These are phyloP conservation scores for Lophiostoma macrostomum DNA, from an alignment of 495 filamentous ascomycete species.

Conservation along the genomic window DNA sequence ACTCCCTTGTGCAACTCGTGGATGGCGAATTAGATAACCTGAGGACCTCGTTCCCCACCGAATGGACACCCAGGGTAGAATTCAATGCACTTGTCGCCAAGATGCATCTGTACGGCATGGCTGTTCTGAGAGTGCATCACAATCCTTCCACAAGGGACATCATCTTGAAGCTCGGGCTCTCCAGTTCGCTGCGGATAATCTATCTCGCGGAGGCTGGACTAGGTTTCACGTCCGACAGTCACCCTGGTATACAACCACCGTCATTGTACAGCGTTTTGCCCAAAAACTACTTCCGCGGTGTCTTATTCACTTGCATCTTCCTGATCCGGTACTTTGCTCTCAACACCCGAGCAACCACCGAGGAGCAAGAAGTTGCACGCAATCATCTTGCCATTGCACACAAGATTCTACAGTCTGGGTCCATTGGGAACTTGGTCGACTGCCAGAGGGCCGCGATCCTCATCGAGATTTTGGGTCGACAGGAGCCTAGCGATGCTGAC, in stretches of 20 bases:
- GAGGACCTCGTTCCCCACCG: not conserved
- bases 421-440: constrained; percentile 1
- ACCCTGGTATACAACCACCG: not conserved
- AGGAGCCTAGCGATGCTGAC: constrained; percentile 7
- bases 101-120: constrained; percentile 19
- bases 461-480: constrained; percentile 8
- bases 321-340: constrained; percentile 22
- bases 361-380: constrained; percentile 16
- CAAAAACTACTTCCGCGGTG: constrained; percentile 10
- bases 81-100: constrained; percentile 9
- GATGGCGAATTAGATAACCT: constrained; percentile 10
- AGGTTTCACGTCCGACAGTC: not conserved
- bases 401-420: not conserved
- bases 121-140: constrained; percentile 5
- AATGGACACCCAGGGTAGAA: constrained; percentile 9
- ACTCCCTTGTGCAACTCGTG: constrained; percentile 12
- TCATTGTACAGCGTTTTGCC: constrained; percentile 4
- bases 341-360: constrained; percentile 3
- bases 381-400: constrained; percentile 16
- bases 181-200: constrained; percentile 5
- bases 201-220: constrained; percentile 11
- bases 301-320: constrained; percentile 8
- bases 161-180: constrained; percentile 11
- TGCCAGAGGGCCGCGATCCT: not conserved
- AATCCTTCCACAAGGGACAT: constrained; percentile 4